Conservation (phyloP, 495 filamentous ascomycete genomes). For the Aspergillus homomorphus region DNA sequence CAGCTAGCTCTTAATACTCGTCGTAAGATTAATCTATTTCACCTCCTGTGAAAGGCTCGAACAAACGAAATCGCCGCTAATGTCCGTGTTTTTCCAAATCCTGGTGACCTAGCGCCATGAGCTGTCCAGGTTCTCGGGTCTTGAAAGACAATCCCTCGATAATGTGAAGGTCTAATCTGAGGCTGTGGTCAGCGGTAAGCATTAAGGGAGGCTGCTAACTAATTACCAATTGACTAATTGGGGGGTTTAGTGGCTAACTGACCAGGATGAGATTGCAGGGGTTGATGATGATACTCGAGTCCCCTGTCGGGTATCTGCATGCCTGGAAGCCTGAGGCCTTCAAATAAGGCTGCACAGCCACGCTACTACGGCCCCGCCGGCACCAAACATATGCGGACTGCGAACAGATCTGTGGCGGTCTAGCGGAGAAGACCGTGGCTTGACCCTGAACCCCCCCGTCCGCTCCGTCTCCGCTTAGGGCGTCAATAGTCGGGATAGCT, state of each 20-base stretch:
- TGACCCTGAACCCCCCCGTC: too few species aligned
- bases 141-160: background rate
- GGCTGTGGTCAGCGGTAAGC: background rate
- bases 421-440: conserved; percentile 22
- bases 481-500: conserved; percentile 16
- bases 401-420: conserved; percentile 17
- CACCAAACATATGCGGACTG: background rate
- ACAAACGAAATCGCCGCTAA: conserved; percentile 9
- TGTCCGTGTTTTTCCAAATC: conserved; percentile 19
- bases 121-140: conserved; percentile 22
- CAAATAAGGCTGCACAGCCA: conserved; percentile 20
- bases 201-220: background rate
- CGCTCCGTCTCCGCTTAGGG: conserved; percentile 6
- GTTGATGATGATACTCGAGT: background rate
- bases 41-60: background rate
- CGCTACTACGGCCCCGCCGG: conserved; percentile 10
- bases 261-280: conserved; percentile 3
- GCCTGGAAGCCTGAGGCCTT: conserved; percentile 8
- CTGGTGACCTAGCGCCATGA: conserved; percentile 10
- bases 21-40: background rate
- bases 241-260: background rate
- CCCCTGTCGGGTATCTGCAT: background rate
- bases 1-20: background rate
- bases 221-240: background rate
- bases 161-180: background rate